Base-by-base conservation (phyloP, 306 rosid species). In the Vigna angularis region DNA sequence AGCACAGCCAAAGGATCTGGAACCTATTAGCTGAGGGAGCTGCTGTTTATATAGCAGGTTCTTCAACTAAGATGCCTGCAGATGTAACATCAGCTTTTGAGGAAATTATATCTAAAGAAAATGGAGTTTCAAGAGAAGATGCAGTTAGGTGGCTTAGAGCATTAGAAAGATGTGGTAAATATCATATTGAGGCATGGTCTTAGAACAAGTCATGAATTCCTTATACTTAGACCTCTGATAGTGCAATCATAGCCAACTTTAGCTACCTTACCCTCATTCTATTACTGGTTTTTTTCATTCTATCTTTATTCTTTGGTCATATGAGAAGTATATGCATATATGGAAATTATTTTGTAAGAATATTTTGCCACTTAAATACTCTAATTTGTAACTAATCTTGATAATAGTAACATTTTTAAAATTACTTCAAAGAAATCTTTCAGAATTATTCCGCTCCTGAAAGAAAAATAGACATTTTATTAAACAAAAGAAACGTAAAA, bases 51-150 rank as follows among this genome's bases (percentile, higher is more conserved):
- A 75, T 94, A 73, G 98, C 98, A 16, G 98, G 97, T 18, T 94
- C 96, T 53, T 94, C 98, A 1, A 94, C 94, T 7, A 92, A 92
- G 84, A 94, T 94, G 98, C 98, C 97, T 1, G 71, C 93, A 5
- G 97, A 92, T 84, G 97, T 90, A 73, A 86, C 92, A n/a, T 83
- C 89, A 45, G 81, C 89, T 64, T 91, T 92, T 44, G 95, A 92
- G 88, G 92, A 92, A 57, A 88, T 92, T 65, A 75, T 90, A 63
- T 86, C 85, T 3, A 86, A 85, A 75, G 93, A 92, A 88, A 84
- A 83, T 79, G 91, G 80, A 57, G 57, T 88, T 78, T 77, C 96
- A 20, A 85, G 34, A 72, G 98, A 95, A 76, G 82, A 80, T 65
- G 92, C 98, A 53, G 82, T 47, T 47, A 86, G 91, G 83, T 95